Evolutionary conservation across 148 eudicot genomes (phyloP).

Genomic region (Rhododendron griersonianum): DNA sequence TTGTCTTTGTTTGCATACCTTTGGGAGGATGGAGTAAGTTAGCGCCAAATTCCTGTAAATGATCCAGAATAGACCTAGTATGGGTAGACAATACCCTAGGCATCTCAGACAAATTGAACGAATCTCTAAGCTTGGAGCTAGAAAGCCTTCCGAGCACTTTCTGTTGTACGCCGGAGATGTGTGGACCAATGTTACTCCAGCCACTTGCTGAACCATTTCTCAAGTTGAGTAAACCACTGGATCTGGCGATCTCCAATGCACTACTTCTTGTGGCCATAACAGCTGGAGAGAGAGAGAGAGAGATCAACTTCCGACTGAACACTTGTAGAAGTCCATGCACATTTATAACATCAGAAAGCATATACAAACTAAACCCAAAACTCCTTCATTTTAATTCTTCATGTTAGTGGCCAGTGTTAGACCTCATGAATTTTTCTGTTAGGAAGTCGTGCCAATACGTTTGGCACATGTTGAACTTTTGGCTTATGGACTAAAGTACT

Average conservation of each 20-base stretch:
- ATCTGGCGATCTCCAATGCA: slow-evolving; percentile 42
- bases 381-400: neutral
- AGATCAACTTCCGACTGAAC: neutral
- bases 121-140: slow-evolving; percentile 27
- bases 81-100: slow-evolving; percentile 26
- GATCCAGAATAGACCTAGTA: slow-evolving; percentile 34
- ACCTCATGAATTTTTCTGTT: neutral
- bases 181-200: slow-evolving; percentile 27
- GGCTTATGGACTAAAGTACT: neutral
- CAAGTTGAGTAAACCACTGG: slow-evolving; percentile 30
- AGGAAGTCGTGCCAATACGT: neutral
- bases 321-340: neutral
- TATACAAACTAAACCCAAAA: neutral
- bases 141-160: slow-evolving; percentile 36
- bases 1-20: slow-evolving; percentile 26
- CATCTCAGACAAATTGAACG: slow-evolving; percentile 29
- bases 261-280: slow-evolving; percentile 40
- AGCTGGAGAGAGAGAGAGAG: slow-evolving; percentile 25
- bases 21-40: slow-evolving; percentile 21
- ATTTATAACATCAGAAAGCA: neutral
- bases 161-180: slow-evolving; percentile 32
- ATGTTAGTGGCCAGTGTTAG: neutral
- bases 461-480: neutral
- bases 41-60: slow-evolving; percentile 26
- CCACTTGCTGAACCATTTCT: slow-evolving; percentile 27